Percentiles rank a stretch among this genome's conserved stretches.
Evolutionary conservation across 2,329 filamentous ascomycete genomes (phyloP).

Genomic region (Epicoccum nigrum): DNA sequence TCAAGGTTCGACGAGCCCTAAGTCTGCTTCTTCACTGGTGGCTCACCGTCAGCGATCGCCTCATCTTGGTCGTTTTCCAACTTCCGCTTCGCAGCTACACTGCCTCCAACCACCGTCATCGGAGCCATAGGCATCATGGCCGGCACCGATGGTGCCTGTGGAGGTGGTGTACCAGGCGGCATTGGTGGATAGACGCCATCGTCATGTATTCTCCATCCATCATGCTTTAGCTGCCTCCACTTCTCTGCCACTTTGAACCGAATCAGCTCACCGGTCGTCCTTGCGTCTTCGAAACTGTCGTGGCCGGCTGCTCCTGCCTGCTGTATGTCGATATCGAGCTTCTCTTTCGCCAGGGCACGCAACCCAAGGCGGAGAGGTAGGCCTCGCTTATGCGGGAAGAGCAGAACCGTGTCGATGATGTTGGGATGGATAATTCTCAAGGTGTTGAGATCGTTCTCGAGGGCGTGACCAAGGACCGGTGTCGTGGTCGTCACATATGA

Average conservation of each 20-base stretch:
- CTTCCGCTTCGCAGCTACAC: slow-evolving; percentile 34
- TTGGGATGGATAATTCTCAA: slow-evolving; percentile 83
- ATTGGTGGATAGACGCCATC: slow-evolving; percentile 40
- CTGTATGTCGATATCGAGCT: slow-evolving; percentile 80
- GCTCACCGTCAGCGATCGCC: slow-evolving; percentile 3
- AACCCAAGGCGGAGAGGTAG: slow-evolving; percentile 79
- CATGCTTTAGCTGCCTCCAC: slow-evolving; percentile 70
- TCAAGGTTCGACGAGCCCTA: background rate
- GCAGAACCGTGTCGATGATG: slow-evolving; percentile 82
- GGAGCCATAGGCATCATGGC: slow-evolving; percentile 24
- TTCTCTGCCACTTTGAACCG: slow-evolving; percentile 70
- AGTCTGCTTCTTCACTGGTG: slow-evolving; percentile 13
- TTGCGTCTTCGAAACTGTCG: slow-evolving; percentile 90
- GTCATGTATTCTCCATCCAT: slow-evolving; percentile 65
- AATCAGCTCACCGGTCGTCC: slow-evolving; percentile 86
- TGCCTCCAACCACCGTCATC: slow-evolving; percentile 14
- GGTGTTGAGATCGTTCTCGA: slow-evolving; percentile 94
- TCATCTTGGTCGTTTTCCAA: slow-evolving; percentile 19
- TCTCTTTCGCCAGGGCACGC: slow-evolving; percentile 72
- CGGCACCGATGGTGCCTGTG: slow-evolving; percentile 16
- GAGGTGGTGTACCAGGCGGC: slow-evolving; percentile 28
- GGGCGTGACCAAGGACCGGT: slow-evolving; percentile 86
- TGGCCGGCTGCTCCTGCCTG: slow-evolving; percentile 72
- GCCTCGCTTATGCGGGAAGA: slow-evolving; percentile 79
- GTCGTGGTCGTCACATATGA: slow-evolving; percentile 75